These are phyloP conservation scores for Fusarium phyllophilum DNA, from an alignment of 2,329 filamentous ascomycete genomes.

Conservation along the genomic window DNA sequence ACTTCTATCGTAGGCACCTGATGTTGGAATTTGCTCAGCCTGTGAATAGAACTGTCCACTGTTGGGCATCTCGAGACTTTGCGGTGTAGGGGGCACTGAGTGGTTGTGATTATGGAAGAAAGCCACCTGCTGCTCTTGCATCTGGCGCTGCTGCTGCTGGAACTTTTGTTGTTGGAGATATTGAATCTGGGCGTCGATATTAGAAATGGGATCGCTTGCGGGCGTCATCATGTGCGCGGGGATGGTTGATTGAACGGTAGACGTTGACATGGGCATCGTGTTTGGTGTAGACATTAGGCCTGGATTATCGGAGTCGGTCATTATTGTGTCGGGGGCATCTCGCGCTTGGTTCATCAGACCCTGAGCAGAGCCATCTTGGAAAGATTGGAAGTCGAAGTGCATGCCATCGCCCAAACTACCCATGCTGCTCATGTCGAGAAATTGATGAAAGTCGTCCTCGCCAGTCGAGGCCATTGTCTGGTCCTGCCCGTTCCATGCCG, in stretches of 20 bases:
- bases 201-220: constrained; percentile 64
- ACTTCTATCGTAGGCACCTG: constrained; percentile 70
- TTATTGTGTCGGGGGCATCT: constrained; percentile 50
- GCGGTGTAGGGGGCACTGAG: constrained; percentile 81
- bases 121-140: constrained; percentile 66
- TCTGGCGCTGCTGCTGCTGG: constrained; percentile 67
- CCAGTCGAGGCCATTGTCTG: constrained; percentile 61
- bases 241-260: constrained; percentile 57
- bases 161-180: constrained; percentile 72
- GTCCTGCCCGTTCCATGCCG: constrained; percentile 66
- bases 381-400: constrained; percentile 69
- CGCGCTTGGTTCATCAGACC: constrained; percentile 45
- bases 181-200: constrained; percentile 73
- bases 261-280: constrained; percentile 59
- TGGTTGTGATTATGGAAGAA: constrained; percentile 66
- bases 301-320: constrained; percentile 48
- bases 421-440: constrained; percentile 69
- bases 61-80: constrained; percentile 78
- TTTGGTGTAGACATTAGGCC: constrained; percentile 46
- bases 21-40: constrained; percentile 62
- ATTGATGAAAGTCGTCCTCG: constrained; percentile 73
- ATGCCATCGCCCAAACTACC: constrained; percentile 62
- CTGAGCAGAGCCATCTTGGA: constrained; percentile 54
- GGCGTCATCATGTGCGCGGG: constrained; percentile 57
- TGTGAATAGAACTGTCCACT: constrained; percentile 68